Base-by-base conservation (phyloP, 2,329 filamentous ascomycete species). In the Pseudogymnoascus sp. region DNA sequence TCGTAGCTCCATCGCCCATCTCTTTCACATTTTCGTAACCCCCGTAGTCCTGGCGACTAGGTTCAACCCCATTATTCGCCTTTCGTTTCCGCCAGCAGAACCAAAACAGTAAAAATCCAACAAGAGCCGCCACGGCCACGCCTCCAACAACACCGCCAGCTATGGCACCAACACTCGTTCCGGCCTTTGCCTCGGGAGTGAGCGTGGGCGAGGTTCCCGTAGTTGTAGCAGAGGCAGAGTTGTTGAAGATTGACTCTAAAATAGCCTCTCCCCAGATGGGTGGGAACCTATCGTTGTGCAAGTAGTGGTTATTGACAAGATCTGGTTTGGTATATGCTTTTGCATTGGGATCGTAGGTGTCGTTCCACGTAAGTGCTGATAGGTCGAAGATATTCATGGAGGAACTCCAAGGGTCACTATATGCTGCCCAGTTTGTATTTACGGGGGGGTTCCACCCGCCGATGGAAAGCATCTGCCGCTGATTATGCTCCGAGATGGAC, bases 121-220 rank as follows among this genome's bases (percentile, higher is more conserved):
- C 72, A 37, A 90, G 75, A n/a, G 82, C 87, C 59, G 97, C 80
- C 43, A 85, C 80, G n/a, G 81, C 80, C 14, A 97, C 74, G 66
- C 91, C 94, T 65, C 91, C 94, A 47, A 97, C 78, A 9, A 97
- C 91, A 66, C 93, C 93, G 65, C 94, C 94, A 2, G 88, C 93
- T 66, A 97, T 97, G 36, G 90, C 90, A 41, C 92, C 92, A 1
- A 87, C 79, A 67, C 90, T 91, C 6, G 88, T 50, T n/a, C 28
- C 28, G 6, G 39, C 20, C 12, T 1, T 15, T 4, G 37, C 6
- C 7, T 8, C 20, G 14, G 12, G 18, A 8, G 38, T 41, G 6
- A 14, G 6, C 12, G 41, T 47, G 41, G 22, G 28, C 14, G 41
- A 28, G 14, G 41, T 25, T 7, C 15, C 11, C 5, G 41, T 14